phyloP scores from a whole-genome alignment of 257 asterid genomes.

The Vinca minor region DNA sequence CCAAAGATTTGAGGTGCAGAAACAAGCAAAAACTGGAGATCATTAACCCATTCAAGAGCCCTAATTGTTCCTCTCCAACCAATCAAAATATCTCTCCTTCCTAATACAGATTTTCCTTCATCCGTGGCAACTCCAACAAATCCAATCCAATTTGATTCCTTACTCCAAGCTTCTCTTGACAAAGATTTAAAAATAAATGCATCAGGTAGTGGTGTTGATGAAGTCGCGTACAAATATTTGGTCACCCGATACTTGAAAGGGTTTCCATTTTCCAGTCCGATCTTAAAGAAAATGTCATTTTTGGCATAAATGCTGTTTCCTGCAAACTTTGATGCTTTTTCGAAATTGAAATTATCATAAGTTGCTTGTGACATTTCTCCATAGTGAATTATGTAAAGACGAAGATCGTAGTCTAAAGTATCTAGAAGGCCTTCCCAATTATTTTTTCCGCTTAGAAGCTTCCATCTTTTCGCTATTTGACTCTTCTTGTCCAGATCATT shows the following conservation, averaged over 20 bases:
- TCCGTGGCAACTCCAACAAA: conserved; percentile 80
- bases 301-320: conserved; percentile 52
- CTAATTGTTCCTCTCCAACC: conserved; percentile 78
- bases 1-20: conserved; percentile 52
- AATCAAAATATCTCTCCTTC: conserved; percentile 68
- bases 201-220: conserved; percentile 49
- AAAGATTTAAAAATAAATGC: conserved; percentile 53
- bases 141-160: conserved; percentile 87
- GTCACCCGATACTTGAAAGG: conserved; percentile 49
- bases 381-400: conserved; percentile 56
- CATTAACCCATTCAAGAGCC: conserved; percentile 64
- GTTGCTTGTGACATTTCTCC: conserved; percentile 67
- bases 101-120: conserved; percentile 49
- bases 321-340: conserved; percentile 55
- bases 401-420: conserved; percentile 66
- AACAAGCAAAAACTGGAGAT: conserved; percentile 42
- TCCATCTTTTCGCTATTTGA: conserved; percentile 50
- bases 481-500: background rate
- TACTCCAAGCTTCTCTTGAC: conserved; percentile 73
- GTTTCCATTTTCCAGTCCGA: conserved; percentile 40
- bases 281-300: conserved; percentile 39
- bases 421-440: conserved; percentile 62
- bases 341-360: conserved; percentile 61
- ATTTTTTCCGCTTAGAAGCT: conserved; percentile 48
- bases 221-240: conserved; percentile 59